Base-by-base conservation (phyloP, 805 yeast species). In the Candida nemodendra region DNA sequence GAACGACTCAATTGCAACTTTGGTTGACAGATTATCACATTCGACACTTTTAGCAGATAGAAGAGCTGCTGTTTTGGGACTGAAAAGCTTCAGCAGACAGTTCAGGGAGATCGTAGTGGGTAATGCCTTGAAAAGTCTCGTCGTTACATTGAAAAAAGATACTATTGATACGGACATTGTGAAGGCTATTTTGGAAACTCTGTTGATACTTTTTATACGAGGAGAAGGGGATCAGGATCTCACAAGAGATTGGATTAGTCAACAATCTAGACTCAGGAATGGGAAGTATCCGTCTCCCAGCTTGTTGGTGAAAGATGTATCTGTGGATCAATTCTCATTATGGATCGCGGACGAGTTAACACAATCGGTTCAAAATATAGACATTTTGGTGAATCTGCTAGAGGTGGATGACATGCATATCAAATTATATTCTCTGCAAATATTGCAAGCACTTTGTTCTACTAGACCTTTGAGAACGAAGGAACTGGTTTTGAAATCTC, bases 261-360 rank as follows among this genome's bases (percentile, higher is more conserved):
- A 79, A 58, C 85, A 82, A 62, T 77, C 90, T 15, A 69, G 95
- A 45, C 51, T 75, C 16, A 83, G 80, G 53, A 81, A 82, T 62
- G 91, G 91, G 9, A 82, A 82, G 53, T 84, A 84, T 48, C 87
- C 90, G 0, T 79, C 89, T 2, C 93, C 93, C 3, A 63, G 80
- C 14, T 65, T 79, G 18, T 63, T 75, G 60, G 78, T 73, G 34
- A 74, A 75, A 29, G 72, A 69, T 42, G 59, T 71, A 3, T 62
- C 68, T 4, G 76, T 79, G 9, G 98, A 90, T 57, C 95, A 88
- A 53, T 85, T 93, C 48, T 85, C 96, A 0, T 64, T 90, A 39
- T 90, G 97, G 95, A 85, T 93, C 22, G 88, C 98, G 0, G 99
- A 93, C 62, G 97, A 88, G 53, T 68, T 93, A 51, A 84, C 90